These are phyloP conservation scores for Camellia oleifera DNA, from an alignment of 179 eudicot species.

Conservation along the genomic window DNA sequence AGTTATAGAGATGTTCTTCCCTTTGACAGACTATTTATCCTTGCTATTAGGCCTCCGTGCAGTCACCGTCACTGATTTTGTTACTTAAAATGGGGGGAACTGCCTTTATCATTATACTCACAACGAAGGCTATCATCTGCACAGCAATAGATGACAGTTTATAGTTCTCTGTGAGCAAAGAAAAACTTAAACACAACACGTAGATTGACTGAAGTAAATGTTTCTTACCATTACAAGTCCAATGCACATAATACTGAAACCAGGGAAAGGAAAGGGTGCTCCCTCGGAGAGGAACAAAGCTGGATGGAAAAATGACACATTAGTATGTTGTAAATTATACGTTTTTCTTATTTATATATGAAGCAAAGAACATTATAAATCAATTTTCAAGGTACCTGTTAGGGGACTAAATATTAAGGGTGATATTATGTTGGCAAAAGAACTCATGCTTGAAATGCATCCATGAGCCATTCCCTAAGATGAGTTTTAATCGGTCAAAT, in stretches of 20 bases:
- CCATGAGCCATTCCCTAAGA: slow-evolving; percentile 78
- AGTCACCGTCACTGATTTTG: slow-evolving; percentile 2
- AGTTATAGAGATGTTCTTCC: neutral
- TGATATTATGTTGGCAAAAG: slow-evolving; percentile 59
- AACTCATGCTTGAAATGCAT: slow-evolving; percentile 67
- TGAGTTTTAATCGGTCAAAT: neutral
- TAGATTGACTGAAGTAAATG: neutral
- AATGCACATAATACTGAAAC: slow-evolving; percentile 71
- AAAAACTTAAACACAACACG: neutral
- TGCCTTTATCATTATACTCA: slow-evolving; percentile 42
- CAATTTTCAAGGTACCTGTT: slow-evolving; percentile 41
- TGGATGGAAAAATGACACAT: slow-evolving; percentile 23
- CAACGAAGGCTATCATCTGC: slow-evolving; percentile 66
- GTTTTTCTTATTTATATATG: too few species aligned
- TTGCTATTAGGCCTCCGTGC: slow-evolving; percentile 8
- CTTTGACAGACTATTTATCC: neutral
- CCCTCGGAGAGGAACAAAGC: slow-evolving; percentile 60
- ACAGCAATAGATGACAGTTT: neutral
- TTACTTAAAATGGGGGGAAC: slow-evolving; percentile 26
- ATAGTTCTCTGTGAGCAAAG: neutral
- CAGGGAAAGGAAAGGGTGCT: slow-evolving; percentile 69
- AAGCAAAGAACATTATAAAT: neutral
- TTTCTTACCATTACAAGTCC: slow-evolving; percentile 48
- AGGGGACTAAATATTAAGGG: slow-evolving; percentile 75
- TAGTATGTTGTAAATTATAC: neutral